phyloP scores from a whole-genome alignment of 1,139 yeast genomes.

The Hyphopichia fennica region DNA sequence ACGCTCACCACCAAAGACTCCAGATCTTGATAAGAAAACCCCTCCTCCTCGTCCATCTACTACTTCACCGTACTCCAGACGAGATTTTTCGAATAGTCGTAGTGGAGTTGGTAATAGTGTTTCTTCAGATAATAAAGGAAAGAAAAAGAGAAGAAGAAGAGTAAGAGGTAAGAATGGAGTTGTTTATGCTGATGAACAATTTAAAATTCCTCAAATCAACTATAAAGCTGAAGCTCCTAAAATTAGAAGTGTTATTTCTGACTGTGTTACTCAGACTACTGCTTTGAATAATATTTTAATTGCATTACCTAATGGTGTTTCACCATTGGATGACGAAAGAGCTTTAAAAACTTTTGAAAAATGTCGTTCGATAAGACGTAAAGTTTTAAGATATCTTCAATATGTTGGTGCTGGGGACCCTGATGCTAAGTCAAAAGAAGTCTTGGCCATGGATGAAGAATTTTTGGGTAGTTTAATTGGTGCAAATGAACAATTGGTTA shows the following conservation, averaged over 20 bases:
- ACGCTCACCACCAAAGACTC: constrained; percentile 5
- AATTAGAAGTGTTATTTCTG: constrained; percentile 68
- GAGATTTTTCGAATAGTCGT: background rate
- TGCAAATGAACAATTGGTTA: constrained; percentile 87
- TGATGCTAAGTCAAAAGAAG: constrained; percentile 26
- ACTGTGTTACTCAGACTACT: constrained; percentile 74
- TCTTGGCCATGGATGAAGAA: constrained; percentile 59
- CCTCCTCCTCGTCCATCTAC: constrained; percentile 34
- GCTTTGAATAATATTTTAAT: constrained; percentile 66
- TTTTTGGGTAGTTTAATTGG: constrained; percentile 80
- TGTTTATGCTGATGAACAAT: constrained; percentile 54
- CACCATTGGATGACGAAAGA: constrained; percentile 62
- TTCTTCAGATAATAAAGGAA: constrained; percentile 3
- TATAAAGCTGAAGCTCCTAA: constrained; percentile 72
- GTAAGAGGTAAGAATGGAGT: constrained; percentile 20
- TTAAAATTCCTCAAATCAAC: constrained; percentile 66
- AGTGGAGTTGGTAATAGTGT: constrained; percentile 3
- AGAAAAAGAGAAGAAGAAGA: constrained; percentile 17
- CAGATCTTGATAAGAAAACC: constrained; percentile 6
- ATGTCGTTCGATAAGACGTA: constrained; percentile 75
- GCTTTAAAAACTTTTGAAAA: constrained; percentile 65
- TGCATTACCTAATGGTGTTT: constrained; percentile 50
- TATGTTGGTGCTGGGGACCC: constrained; percentile 60
- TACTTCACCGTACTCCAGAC: constrained; percentile 20
- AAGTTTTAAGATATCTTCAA: constrained; percentile 78